Evolutionary conservation across 768 basidiomycete species (phyloP).

Genomic region (Lactarius vividus): DNA sequence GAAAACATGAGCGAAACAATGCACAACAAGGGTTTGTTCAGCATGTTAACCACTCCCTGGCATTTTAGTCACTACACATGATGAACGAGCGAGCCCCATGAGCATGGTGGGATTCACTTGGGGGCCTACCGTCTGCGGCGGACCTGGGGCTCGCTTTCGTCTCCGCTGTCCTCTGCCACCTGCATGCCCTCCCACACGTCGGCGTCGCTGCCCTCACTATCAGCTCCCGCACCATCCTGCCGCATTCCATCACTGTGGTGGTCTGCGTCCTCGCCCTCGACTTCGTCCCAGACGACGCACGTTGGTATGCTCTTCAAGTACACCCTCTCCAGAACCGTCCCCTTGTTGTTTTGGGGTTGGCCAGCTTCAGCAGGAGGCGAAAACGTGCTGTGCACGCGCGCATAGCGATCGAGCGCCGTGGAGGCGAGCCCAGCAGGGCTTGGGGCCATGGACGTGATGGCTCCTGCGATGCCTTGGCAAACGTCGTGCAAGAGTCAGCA

Average conservation of each 20-base stretch:
- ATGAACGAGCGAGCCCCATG: not conserved
- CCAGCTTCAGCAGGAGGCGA: conserved; percentile 48
- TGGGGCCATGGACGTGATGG: conserved; percentile 61
- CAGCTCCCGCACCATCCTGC: conserved; percentile 38
- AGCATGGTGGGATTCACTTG: not conserved
- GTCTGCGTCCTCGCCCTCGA: conserved; percentile 14
- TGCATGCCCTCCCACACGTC: conserved; percentile 71
- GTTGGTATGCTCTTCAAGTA: conserved; percentile 65
- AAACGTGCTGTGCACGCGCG: conserved; percentile 63
- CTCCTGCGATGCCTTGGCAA: conserved; percentile 61
- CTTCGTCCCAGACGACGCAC: conserved; percentile 59
- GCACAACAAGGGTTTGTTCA: not conserved
- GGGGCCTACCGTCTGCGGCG: conserved; percentile 30
- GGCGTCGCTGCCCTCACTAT: conserved; percentile 32
- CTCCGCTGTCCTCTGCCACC: conserved; percentile 43
- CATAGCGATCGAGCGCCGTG: conserved; percentile 63
- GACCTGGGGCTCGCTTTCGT: conserved; percentile 30
- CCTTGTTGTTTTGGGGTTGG: conserved; percentile 54
- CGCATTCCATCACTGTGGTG: conserved; percentile 13
- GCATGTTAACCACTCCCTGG: not conserved
- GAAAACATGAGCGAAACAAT: not conserved
- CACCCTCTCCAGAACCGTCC: conserved; percentile 58
- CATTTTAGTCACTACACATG: not conserved
- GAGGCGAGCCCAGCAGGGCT: conserved; percentile 57
- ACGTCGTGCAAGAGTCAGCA: not conserved